phyloP scores from a whole-genome alignment of 2,329 filamentous ascomycete species.

The Pyrenochaeta sp. region DNA sequence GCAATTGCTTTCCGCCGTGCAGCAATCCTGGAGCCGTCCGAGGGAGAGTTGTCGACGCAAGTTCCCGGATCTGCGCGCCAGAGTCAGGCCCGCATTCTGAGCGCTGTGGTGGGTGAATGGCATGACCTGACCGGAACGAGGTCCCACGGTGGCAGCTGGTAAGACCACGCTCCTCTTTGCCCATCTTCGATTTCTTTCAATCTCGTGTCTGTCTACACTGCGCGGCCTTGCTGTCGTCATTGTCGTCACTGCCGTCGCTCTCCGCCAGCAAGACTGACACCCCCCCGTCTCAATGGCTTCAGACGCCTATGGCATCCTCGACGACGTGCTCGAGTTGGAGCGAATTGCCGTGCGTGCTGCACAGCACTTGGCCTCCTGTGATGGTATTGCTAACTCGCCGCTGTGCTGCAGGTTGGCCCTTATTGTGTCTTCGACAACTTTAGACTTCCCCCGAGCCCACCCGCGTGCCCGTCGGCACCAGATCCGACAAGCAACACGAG shows the following conservation, averaged over 20 bases:
- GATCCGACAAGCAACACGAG: slow-evolving; percentile 9
- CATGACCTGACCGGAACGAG: slow-evolving; percentile 15
- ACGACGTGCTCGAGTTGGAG: slow-evolving; percentile 49
- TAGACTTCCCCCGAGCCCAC: slow-evolving; percentile 34
- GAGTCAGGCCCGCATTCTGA: slow-evolving; percentile 4
- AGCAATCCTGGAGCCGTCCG: slow-evolving; percentile 1
- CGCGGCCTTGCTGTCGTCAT: slow-evolving; percentile 1
- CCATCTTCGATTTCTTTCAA: not conserved
- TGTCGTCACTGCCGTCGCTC: slow-evolving; percentile 2
- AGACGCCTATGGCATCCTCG: slow-evolving; percentile 36
- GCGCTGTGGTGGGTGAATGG: slow-evolving; percentile 9
- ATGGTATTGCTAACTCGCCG: slow-evolving; percentile 35
- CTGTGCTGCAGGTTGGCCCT: slow-evolving; percentile 43
- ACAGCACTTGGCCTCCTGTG: slow-evolving; percentile 6
- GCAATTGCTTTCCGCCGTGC: not conserved
- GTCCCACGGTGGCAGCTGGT: slow-evolving; percentile 16
- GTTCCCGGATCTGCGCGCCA: slow-evolving; percentile 1
- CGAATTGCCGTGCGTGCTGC: slow-evolving; percentile 49
- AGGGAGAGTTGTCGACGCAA: not conserved
- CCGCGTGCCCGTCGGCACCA: slow-evolving; percentile 14
- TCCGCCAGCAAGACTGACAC: slow-evolving; percentile 10
- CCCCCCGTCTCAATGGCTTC: slow-evolving; percentile 26
- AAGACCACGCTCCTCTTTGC: slow-evolving; percentile 17
- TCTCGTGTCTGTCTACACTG: not conserved
- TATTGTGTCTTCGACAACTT: slow-evolving; percentile 51